phyloP scores from a whole-genome alignment of 176 grass and related monocot species.

The Eragrostis curvula region DNA sequence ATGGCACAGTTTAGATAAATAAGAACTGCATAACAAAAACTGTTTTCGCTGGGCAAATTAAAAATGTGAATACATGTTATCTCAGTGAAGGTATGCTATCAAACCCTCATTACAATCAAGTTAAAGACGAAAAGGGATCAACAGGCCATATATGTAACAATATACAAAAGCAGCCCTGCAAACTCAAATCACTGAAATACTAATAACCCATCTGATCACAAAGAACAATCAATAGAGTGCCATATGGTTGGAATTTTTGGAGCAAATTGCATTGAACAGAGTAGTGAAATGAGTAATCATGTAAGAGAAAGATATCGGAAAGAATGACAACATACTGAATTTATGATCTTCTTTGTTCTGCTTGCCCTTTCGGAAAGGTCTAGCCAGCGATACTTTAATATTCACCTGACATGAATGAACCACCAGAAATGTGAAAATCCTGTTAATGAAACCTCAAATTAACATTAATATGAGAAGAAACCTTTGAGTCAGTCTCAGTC shows the following conservation, averaged over 20 bases:
- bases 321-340: conserved; percentile 18
- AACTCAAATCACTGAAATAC: conserved; percentile 1
- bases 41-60: not conserved
- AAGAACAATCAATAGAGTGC: conserved; percentile 16
- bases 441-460: not conserved
- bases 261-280: conserved; percentile 4
- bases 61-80: not conserved
- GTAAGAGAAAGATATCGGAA: not conserved
- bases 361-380: conserved; percentile 56
- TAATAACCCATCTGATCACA: not conserved
- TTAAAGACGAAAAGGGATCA: not conserved
- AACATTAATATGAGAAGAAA: conserved; percentile 28
- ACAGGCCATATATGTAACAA: not conserved
- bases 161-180: not conserved
- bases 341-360: conserved; percentile 53
- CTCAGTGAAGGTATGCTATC: not conserved
- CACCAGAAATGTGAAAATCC: conserved; percentile 38
- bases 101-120: conserved; percentile 1
- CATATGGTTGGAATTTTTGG: not conserved
- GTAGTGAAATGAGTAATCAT: not conserved
- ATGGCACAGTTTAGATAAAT: conserved; percentile 6
- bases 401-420: conserved; percentile 61
- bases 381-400: conserved; percentile 76
- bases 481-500: conserved; percentile 65
- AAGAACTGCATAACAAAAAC: not conserved